These are phyloP conservation scores for Calonectria pseudoreteaudii DNA, from an alignment of 2,329 filamentous ascomycete species.

Conservation along the genomic window DNA sequence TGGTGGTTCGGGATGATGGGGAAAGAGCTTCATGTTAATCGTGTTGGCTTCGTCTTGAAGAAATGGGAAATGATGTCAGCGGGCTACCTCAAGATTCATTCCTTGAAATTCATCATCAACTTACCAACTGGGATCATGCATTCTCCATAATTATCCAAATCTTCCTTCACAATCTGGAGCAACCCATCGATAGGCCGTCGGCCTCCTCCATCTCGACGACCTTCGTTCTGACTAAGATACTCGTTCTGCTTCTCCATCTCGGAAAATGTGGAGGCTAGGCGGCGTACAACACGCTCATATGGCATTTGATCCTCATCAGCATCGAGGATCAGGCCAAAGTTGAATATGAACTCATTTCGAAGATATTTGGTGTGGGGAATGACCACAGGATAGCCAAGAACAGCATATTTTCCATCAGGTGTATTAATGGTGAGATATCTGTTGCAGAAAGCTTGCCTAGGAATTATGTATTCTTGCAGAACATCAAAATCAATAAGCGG, in stretches of 20 bases:
- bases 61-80: slow-evolving; percentile 14
- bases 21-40: slow-evolving; percentile 96
- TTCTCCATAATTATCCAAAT: slow-evolving; percentile 96
- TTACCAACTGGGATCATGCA: slow-evolving; percentile 97
- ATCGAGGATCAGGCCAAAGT: slow-evolving; percentile 88
- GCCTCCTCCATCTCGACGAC: slow-evolving; percentile 55
- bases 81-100: not conserved
- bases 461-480: slow-evolving; percentile 93
- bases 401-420: slow-evolving; percentile 75
- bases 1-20: slow-evolving; percentile 80
- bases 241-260: slow-evolving; percentile 92
- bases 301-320: slow-evolving; percentile 75
- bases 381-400: slow-evolving; percentile 91
- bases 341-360: slow-evolving; percentile 98
- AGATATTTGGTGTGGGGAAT: slow-evolving; percentile 85
- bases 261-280: slow-evolving; percentile 86
- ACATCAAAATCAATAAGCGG: slow-evolving; percentile 88
- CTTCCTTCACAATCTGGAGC: slow-evolving; percentile 83
- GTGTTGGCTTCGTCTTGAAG: slow-evolving; percentile 86
- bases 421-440: slow-evolving; percentile 86
- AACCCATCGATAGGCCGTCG: slow-evolving; percentile 83
- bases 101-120: slow-evolving; percentile 40
- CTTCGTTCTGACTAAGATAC: slow-evolving; percentile 76
- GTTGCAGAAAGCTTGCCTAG: slow-evolving; percentile 94
- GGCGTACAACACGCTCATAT: slow-evolving; percentile 86